A percentile compares a stretch with the other conserved stretches of the same genome.
These are phyloP conservation scores for Cardamine chenopodiifolia DNA, from an alignment of 345 rosid genomes.

Conservation along the genomic window DNA sequence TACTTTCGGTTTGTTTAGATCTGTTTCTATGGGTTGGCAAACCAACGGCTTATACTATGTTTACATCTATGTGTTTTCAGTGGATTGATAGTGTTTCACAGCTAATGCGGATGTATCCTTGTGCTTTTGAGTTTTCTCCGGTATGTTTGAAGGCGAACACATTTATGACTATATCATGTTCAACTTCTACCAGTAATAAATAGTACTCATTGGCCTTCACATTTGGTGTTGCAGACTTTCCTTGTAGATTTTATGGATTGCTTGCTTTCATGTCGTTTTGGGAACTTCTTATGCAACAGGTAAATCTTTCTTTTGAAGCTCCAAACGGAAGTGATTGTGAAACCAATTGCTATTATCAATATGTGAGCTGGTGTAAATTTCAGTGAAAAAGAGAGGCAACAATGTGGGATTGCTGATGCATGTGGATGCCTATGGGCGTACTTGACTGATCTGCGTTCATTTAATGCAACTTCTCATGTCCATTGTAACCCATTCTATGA, in stretches of 20 bases:
- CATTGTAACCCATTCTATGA: slow-evolving; percentile 87
- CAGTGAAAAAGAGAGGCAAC: slow-evolving; percentile 97
- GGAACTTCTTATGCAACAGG: slow-evolving; percentile 98
- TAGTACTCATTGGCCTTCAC: slow-evolving; percentile 10
- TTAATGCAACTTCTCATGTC: slow-evolving; percentile 60
- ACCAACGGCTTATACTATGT: slow-evolving; percentile 21
- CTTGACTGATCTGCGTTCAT: slow-evolving; percentile 73
- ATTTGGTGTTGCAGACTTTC: slow-evolving; percentile 60
- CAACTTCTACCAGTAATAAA: slow-evolving; percentile 1
- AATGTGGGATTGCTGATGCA: slow-evolving; percentile 64
- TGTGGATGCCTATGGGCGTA: slow-evolving; percentile 96
- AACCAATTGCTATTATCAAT: not conserved
- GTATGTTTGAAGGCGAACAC: slow-evolving; percentile 53
- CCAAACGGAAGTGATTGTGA: not conserved
- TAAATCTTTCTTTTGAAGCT: slow-evolving; percentile 36
- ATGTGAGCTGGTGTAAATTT: slow-evolving; percentile 27
- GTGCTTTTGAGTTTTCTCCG: slow-evolving; percentile 92
- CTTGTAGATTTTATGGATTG: slow-evolving; percentile 91
- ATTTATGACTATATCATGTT: slow-evolving; percentile 16
- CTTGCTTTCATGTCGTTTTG: slow-evolving; percentile 93
- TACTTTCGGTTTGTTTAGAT: slow-evolving; percentile 13
- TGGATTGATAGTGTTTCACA: slow-evolving; percentile 98
- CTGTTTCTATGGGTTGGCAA: slow-evolving; percentile 3
- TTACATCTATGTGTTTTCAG: slow-evolving; percentile 51
- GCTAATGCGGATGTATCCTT: slow-evolving; percentile 91